A percentile compares a stretch with the other conserved stretches of the same genome.
Conservation (phyloP, 257 asterid species). For the Leonotis leonurus region DNA sequence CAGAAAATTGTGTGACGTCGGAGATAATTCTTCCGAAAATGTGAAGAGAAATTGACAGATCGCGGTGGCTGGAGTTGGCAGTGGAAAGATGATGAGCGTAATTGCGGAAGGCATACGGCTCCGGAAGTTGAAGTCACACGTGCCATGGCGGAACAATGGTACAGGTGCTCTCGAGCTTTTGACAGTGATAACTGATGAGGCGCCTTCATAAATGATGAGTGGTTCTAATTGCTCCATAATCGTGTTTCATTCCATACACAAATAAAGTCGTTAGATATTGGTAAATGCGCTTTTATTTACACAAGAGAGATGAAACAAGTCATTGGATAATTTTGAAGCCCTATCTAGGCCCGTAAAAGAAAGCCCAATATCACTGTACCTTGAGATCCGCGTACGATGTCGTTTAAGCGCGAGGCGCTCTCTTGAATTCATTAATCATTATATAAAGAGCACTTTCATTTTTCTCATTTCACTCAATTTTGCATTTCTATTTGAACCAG, state of each 20-base stretch:
- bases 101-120: constrained; percentile 34
- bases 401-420: neutral
- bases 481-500: constrained; percentile 18
- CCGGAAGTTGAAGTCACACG: constrained; percentile 51
- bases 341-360: too few relatives aligned
- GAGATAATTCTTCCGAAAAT: constrained; percentile 17
- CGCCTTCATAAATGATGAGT: neutral
- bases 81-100: constrained; percentile 23
- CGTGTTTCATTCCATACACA: neutral
- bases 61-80: constrained; percentile 18
- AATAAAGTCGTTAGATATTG: too few relatives aligned
- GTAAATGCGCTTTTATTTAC: too few relatives aligned
- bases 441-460: neutral
- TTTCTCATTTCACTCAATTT: constrained; percentile 6
- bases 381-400: neutral
- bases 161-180: neutral
- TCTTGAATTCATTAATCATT: neutral
- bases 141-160: constrained; percentile 49
- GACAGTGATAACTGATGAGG: neutral
- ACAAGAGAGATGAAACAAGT: too few relatives aligned
- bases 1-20: constrained; percentile 34
- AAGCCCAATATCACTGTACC: neutral
- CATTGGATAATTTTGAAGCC: too few relatives aligned
- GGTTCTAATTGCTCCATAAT: neutral
- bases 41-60: constrained; percentile 23